Evolutionary conservation across 805 yeast species (phyloP), one percentile per base, ranked within the genome.

Genomic region (Wickerhamiella occidentalis): DNA sequence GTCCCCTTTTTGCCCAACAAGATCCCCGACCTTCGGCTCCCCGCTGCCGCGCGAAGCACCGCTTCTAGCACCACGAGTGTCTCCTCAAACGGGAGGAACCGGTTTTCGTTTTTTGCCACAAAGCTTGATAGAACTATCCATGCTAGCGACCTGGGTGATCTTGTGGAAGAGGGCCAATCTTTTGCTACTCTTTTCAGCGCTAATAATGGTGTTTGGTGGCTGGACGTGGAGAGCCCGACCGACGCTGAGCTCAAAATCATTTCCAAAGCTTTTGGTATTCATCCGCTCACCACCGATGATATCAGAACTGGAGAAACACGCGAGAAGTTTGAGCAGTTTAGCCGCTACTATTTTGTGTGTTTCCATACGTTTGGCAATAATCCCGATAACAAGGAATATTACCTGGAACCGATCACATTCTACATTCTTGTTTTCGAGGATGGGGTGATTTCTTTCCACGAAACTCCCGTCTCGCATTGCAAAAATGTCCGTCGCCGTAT

Each of bases 261-360:
- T 37, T 81, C 96, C 9, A 88, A 87, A 60, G 92, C 96, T 0
- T 90, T 90, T 65, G 95, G 96, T 12, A 85, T 90, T 67, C 97
- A 90, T 70, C 97, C 98, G 29, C 78, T 90, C 71, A 90, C 97
- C 0, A 88, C 96, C 1, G 98, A 90, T 68, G 98, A 90, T 79
- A 88, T 90, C 56, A 72, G 95, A 51, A 84, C 87, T 78, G 95
- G 88, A 68, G 98, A 90, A 68, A 78, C 95, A 21, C 86, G 97
- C 68, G 98, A 90, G 69, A 90, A 80, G 85, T 8, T 47, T 36
- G 96, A 88, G 67, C 71, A 87, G 51, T 88, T 88, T 73, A 77
- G 79, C 58, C 75, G 77, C 54, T 88, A 88, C 66, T 88, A 88
- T 65, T 88, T 88, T 69, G 94, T 88, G 45, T 84, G 95, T 76